Evolutionary conservation across 2,329 filamentous ascomycete genomes (phyloP), one percentile per base, ranked within the genome.

Genomic region (Penicillium sp.): DNA sequence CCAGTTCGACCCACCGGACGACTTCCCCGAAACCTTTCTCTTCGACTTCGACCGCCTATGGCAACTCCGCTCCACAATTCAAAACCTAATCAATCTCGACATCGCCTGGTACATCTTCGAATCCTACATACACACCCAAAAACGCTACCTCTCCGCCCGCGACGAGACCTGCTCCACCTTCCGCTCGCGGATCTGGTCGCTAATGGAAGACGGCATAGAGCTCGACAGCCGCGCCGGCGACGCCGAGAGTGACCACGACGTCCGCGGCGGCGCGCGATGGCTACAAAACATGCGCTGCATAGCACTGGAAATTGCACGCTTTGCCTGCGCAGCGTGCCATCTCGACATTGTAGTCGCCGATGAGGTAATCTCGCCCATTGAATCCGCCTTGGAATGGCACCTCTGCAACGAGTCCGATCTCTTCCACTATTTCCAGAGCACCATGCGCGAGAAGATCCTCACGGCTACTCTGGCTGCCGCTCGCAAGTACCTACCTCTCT

Each of bases 41-140:
- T 75, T 83, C 40, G 81, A 84, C 57, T 67, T 70, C 6, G 76
- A 79, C 32, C 78, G 81, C 23, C 66, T 85, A 6, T 74, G 73
- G 52, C 64, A 70, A n/a, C 63, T 84, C 25, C 75, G 76, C 38
- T 62, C 68, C 1, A 78, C 81, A 39, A 66, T 84, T 2, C 77
- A 81, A 58, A 76, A 78, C 52, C 60, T 77, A 8, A 72, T 82
- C 52, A 76, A 76, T 51, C 73, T 81, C 43, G 73, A 78, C 29
- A 75, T 83, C 31, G 82, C 80, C 63, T 74, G 74, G 59, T 72
- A 75, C 4, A 71, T 81, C 48, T 76, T 82, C 46, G 67, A 74
- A 45, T 58, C 62, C 1, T 66, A 67, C 25, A 56, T 73, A 9
- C 57, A 63, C 47, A 60, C 58, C 3, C 62, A 64, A 46, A 62